Base-by-base conservation (phyloP, 2,329 filamentous ascomycete genomes). In the Sarocladiaceae sp. region DNA sequence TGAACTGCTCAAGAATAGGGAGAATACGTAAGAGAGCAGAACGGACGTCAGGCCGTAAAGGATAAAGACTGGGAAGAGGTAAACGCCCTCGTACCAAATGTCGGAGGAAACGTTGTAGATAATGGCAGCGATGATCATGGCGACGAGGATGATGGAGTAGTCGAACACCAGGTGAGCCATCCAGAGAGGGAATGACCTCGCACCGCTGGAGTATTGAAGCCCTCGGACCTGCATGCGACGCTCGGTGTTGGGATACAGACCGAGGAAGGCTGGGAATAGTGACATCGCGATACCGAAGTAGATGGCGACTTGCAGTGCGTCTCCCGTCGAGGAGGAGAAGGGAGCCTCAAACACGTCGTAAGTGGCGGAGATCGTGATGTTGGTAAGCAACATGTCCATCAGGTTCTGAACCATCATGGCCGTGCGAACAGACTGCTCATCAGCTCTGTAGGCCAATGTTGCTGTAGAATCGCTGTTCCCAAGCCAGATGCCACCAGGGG, bases 201-300 rank as follows among this genome's bases (percentile, higher is more conserved):
- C 87, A 31, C 88, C 88, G 58, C 93, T 95, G 45, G 85, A 90
- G 64, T 91, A 95, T 60, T 95, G 83, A 23, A 95, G 68, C 6
- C 84, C 83, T 42, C 88, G 77, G 29, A 95, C 85, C 47, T 86
- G 82, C 44, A 80, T 71, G 6, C 86, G 67, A 15, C 87, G 74
- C 62, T 95, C 88, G 9, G 85, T 66, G 4, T 87, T 93, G 1
- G 86, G 85, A 58, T 94, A 94, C 6, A 95, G 67, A 0, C 84
- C 78, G 56, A 94, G 91, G 66, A 95, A 87, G 5, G 82, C 85
- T 0, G 88, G 86, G 54, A 83, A 89, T 1, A 82, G 80, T n/a
- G 76, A 72, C 66, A 89, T 81, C 2, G 82, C 84, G 9, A 94
- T 70, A 11, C 82, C 79, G 52, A 90, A 83, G 60, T 94, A 94